phyloP scores from a whole-genome alignment of 75 land plant genomes.

The Picea sitchensis region DNA sequence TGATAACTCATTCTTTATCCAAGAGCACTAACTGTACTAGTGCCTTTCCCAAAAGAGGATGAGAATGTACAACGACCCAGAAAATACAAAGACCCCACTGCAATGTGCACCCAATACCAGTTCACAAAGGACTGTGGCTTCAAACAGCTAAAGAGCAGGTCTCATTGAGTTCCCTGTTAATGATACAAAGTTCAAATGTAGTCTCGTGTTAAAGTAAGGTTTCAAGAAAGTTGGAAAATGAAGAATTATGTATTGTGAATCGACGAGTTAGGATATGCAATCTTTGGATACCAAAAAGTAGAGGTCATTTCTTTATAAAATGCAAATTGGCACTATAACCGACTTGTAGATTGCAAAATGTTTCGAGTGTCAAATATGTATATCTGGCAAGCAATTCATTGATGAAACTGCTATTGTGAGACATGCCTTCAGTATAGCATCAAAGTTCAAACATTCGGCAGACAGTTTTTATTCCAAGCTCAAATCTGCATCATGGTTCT shows the following conservation, averaged over 20 bases:
- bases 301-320: not conserved
- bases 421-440: not conserved
- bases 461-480: not conserved
- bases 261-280: not conserved
- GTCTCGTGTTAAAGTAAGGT: not conserved
- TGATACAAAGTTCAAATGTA: not conserved
- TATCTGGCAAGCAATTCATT: not conserved
- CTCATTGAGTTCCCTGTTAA: not conserved
- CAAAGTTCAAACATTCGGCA: not conserved
- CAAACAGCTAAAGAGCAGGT: not conserved
- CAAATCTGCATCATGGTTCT: not conserved
- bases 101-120: not conserved
- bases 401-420: not conserved
- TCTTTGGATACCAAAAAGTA: not conserved
- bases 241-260: not conserved
- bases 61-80: not conserved
- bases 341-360: not conserved
- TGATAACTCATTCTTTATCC: not conserved
- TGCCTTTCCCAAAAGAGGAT: not conserved
- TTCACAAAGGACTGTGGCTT: not conserved
- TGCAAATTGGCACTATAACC: not conserved
- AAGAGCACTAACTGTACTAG: not conserved
- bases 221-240: not conserved
- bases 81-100: not conserved
- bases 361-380: not conserved